Base-by-base conservation (phyloP, 805 yeast species). In the Pichia paraexigua region DNA sequence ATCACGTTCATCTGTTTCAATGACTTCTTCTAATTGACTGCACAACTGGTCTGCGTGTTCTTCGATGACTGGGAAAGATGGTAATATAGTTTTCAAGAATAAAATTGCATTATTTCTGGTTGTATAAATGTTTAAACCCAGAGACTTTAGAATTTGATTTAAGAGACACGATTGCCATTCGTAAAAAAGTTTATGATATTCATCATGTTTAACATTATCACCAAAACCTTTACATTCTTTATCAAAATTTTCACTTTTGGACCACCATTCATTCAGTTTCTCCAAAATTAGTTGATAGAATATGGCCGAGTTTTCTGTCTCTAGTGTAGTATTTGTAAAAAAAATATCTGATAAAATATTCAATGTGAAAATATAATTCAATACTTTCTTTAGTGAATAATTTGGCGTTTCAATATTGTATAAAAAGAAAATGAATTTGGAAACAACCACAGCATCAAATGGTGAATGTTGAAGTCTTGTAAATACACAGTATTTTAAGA, bases 401-500 rank as follows among this genome's bases (percentile, higher is more conserved):
- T 73, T 73, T 0, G 64, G 54, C 0, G 70, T 58, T 8, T 64
- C 55, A 24, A 71, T 47, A 0, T 68, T 62, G 50, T 82, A 79
- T 20, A 82, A 58, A 43, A 72, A 68, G 51, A 79, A 74, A 10
- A 89, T 55, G 60, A 90, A 87, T 50, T 74, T 72, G 0, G 86
- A 79, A 37, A 82, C 67, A 62, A 70, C 91, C 0, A 85, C 71
- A 0, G 97, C 95, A 68, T 90, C 97, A 55, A 83, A 78, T 0
- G 95, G 81, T 0, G 97, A 87, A 56, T 85, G 89, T 2, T 85
- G 64, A 4, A 83, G 75, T 56, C 97, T 73, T 12, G 96, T 97
- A 13, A 90, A 65, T 8, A 88, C 58, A 64, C 96, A 88, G 49
- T 67, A 64, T 54, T 83, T 35, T 9, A 35, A 35, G 20, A 35